phyloP scores from a whole-genome alignment of 768 basidiomycete species.

The Termitomyces sp. region DNA sequence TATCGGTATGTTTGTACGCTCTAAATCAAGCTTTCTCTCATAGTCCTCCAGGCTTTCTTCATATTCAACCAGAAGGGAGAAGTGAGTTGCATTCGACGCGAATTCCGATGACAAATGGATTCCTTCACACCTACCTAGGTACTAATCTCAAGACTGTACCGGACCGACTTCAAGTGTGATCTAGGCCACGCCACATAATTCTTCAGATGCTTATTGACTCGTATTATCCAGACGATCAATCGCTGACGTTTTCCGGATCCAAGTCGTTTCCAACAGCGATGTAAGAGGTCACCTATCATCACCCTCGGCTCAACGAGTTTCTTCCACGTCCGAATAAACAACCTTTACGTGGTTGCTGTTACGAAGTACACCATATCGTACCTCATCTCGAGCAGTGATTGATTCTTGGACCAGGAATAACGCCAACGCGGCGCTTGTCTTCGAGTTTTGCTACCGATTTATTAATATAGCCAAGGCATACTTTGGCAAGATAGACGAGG shows the following conservation, averaged over 20 bases:
- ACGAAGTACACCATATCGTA: conserved; percentile 65
- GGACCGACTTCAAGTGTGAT: conserved; percentile 92
- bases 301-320: conserved; percentile 98
- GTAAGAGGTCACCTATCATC: conserved; percentile 93
- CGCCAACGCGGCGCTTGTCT: conserved; percentile 95
- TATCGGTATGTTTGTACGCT: conserved; percentile 20
- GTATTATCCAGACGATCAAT: conserved; percentile 72
- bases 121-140: conserved; percentile 47
- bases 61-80: conserved; percentile 99
- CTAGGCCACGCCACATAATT: conserved; percentile 2
- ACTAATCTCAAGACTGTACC: conserved; percentile 92
- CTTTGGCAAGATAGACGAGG: conserved; percentile 98
- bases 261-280: conserved; percentile 97
- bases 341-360: conserved; percentile 91
- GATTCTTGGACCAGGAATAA: conserved; percentile 62
- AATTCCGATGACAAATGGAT: conserved; percentile 3
- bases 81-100: conserved; percentile 39
- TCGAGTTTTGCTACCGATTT: conserved; percentile 97
- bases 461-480: conserved; percentile 92
- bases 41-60: conserved; percentile 78
- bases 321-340: conserved; percentile 96
- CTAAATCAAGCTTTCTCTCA: background rate
- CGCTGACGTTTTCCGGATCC: conserved; percentile 97
- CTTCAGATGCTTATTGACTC: background rate
- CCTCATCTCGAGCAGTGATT: background rate